Conservation (phyloP, 495 filamentous ascomycete genomes). For the Aspergillus affinis region DNA sequence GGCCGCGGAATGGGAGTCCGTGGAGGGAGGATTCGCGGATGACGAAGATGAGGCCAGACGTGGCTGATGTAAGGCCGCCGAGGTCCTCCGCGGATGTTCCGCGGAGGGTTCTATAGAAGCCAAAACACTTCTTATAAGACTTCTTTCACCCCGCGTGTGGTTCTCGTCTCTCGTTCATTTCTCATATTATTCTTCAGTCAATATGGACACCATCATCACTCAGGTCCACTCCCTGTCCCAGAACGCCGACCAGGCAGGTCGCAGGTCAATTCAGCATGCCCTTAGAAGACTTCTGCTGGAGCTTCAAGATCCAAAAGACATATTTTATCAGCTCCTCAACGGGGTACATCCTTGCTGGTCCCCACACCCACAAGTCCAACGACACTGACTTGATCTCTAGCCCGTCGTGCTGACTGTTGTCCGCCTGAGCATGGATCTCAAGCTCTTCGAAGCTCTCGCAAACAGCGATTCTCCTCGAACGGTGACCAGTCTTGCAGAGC, state of each 20-base stretch:
- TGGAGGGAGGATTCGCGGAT: not conserved
- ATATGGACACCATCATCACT: constrained; percentile 29
- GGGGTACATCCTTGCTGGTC: constrained; percentile 9
- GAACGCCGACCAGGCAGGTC: constrained; percentile 23
- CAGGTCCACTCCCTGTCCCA: constrained; percentile 25
- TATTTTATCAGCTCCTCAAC: constrained; percentile 17
- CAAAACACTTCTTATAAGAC: too few relatives aligned
- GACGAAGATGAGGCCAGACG: too few relatives aligned
- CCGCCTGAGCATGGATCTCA: constrained; percentile 35
- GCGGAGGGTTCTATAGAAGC: too few relatives aligned
- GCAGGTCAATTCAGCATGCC: constrained; percentile 19
- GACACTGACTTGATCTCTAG: constrained; percentile 10
- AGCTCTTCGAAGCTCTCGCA: constrained; percentile 33
- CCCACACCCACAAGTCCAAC: too few relatives aligned
- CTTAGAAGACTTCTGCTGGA: constrained; percentile 21
- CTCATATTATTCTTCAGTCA: not conserved
- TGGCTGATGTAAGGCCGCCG: too few relatives aligned
- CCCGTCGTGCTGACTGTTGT: constrained; percentile 21
- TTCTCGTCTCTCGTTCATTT: too few relatives aligned
- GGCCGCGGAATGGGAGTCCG: not conserved
- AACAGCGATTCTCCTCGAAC: constrained; percentile 24
- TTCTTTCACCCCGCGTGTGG: too few relatives aligned
- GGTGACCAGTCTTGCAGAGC: constrained; percentile 30
- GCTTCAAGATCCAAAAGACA: constrained; percentile 25
- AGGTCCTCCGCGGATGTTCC: not conserved